Evolutionary conservation across 2,329 filamentous ascomycete genomes (phyloP), one percentile per base, ranked within the genome.

Genomic region (Trichoderma hamatum): DNA sequence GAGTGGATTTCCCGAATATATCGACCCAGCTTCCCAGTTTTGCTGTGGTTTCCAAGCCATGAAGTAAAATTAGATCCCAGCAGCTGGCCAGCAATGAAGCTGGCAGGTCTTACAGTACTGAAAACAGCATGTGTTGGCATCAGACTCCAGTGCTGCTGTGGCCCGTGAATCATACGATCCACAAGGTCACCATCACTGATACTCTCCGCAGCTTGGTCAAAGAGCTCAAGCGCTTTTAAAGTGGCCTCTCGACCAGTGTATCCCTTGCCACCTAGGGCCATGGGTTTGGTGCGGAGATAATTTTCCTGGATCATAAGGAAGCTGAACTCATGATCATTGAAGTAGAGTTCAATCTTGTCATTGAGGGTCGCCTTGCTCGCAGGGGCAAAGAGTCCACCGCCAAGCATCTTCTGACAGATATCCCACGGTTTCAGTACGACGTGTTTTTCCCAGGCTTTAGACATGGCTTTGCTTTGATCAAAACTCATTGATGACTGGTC

Each of bases 241-340:
- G 88, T 90, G 71, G 90, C 86, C 78, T 95, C 90, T 72, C 88
- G 89, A 69, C 86, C 88, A 5, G 69, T 78, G 77, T 89, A 90
- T 24, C 82, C 80, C 58, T 83, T 82, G 62, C 84, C 84, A 70
- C 84, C 86, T 3, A 92, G 82, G 5, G 80, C 84, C 70, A 89
- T 85, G 3, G 96, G 96, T 70, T 90, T 92, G 2, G 93, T 94
- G 71, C 89, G 91, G 14, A 99, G 85, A 74, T 99, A 99, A 77
- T 99, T 99, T 79, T 99, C 96, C 78, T 99, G 96, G 58, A 99
- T 89, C 96, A 99, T 98, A 65, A 99, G 84, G 76, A 90, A 96
- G 76, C 94, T 97, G 81, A 98, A 97, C 75, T 99, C 96, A 76
- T 99, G 96, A 75, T 99, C 96, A 79, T 99, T 98, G 84, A 99